A percentile compares a stretch with the other conserved stretches of the same genome.
Evolutionary conservation across 768 basidiomycete species (phyloP).

Genomic region (Naganishia vaughanmartiniae): DNA sequence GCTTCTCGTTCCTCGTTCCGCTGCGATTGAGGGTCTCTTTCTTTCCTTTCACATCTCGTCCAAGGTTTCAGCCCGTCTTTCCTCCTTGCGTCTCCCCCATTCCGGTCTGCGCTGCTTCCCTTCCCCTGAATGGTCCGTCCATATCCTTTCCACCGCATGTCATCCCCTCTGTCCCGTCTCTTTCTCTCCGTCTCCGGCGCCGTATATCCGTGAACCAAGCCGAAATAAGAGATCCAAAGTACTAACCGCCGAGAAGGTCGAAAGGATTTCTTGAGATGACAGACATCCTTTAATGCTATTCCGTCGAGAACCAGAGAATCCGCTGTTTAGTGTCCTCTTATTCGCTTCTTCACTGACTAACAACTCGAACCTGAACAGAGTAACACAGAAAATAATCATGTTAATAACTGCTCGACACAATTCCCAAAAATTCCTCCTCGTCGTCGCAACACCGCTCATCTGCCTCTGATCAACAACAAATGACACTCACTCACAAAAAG

Average conservation of each 20-base stretch:
- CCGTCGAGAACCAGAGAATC: neutral
- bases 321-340: constrained; percentile 4
- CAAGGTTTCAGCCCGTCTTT: too few relatives aligned
- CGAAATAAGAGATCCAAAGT: neutral
- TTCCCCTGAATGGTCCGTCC: neutral
- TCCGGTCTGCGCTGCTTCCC: neutral
- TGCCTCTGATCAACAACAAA: neutral
- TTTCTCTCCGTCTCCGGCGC: neutral
- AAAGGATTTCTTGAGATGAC: constrained; percentile 36
- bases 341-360: neutral
- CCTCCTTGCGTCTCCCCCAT: too few relatives aligned
- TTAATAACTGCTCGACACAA: neutral
- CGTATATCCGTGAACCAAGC: neutral
- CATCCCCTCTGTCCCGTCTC: neutral
- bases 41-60: too few relatives aligned
- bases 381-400: constrained; percentile 16
- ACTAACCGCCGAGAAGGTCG: constrained; percentile 36
- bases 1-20: too few relatives aligned
- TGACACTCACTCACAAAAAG: constrained; percentile 25
- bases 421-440: neutral
- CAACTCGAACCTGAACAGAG: constrained; percentile 5
- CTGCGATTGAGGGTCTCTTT: too few relatives aligned
- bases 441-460: neutral
- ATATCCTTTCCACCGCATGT: too few relatives aligned
- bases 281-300: constrained; percentile 27